phyloP scores from a whole-genome alignment of 1,284 basidiomycete genomes.

The Sanghuangporus weigelae region DNA sequence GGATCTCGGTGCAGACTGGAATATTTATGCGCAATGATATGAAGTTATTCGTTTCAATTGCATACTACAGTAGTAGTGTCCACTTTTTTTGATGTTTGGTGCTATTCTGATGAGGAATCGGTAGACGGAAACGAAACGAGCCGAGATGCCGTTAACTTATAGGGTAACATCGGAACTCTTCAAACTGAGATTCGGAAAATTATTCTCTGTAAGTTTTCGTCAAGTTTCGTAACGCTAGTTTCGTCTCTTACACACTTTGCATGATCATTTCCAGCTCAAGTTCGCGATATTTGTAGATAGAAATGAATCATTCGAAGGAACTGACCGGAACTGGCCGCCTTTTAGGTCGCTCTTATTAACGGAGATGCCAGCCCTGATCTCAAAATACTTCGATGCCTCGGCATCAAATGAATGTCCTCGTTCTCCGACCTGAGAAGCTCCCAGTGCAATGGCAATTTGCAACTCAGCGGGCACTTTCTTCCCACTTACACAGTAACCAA shows the following conservation, averaged over 20 bases:
- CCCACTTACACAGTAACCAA: background rate
- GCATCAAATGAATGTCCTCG: background rate
- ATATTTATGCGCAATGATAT: background rate
- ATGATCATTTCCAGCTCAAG: background rate
- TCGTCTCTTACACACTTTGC: background rate
- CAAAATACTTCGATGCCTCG: background rate
- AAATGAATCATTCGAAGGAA: background rate
- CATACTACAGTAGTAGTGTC: background rate
- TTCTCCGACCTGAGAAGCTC: background rate
- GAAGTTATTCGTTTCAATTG: background rate
- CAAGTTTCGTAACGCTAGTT: background rate
- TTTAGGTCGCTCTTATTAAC: background rate
- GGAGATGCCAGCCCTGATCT: background rate
- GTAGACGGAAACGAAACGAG: background rate
- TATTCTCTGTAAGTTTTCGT: background rate
- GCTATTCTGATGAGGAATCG: background rate
- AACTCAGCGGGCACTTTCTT: background rate
- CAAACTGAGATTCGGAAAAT: background rate
- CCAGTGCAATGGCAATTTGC: background rate
- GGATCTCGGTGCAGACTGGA: too few species aligned
- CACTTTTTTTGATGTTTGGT: background rate
- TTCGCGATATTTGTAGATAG: too few species aligned
- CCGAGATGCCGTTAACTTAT: background rate
- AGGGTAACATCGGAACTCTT: background rate
- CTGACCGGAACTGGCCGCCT: background rate